A percentile compares a stretch with the other conserved stretches of the same genome.
Conservation (phyloP, 805 yeast genomes). For the Wickerhamomyces xylosicus region DNA sequence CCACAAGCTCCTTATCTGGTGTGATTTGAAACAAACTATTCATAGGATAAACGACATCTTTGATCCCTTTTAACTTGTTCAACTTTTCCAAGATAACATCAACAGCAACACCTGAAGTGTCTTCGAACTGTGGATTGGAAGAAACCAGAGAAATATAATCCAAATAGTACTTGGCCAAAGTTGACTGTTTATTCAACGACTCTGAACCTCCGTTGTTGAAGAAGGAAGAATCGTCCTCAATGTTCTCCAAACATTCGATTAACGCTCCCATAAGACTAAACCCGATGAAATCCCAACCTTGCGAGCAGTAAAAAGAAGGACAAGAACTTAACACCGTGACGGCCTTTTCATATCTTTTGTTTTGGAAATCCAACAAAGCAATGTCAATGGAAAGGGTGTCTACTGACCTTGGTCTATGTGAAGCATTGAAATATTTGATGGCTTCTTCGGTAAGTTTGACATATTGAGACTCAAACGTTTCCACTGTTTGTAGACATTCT, state of each 20-base stretch:
- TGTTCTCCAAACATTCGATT: constrained; percentile 52
- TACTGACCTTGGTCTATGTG: constrained; percentile 52
- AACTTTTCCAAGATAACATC: neutral
- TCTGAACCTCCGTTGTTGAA: too few relatives aligned
- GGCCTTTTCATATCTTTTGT: constrained; percentile 47
- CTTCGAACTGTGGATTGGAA: neutral
- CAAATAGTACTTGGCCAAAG: constrained; percentile 6
- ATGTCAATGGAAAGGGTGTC: constrained; percentile 72
- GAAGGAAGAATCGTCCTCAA: constrained; percentile 17
- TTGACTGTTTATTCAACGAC: constrained; percentile 3
- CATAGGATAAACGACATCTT: neutral
- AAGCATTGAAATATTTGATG: constrained; percentile 38
- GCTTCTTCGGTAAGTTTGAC: constrained; percentile 45
- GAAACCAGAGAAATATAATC: neutral
- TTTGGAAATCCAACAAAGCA: constrained; percentile 57
- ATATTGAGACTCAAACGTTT: constrained; percentile 30
- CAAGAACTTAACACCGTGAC: constrained; percentile 55
- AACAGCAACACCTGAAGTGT: neutral
- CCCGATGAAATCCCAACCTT: constrained; percentile 73
- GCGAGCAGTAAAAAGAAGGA: constrained; percentile 52
- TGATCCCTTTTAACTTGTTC: neutral
- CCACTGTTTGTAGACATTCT: constrained; percentile 21
- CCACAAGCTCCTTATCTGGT: neutral
- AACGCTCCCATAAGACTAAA: constrained; percentile 54
- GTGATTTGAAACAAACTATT: neutral